These are phyloP conservation scores for Tilletia walkeri DNA, from an alignment of 1,284 basidiomycete genomes.

Conservation along the genomic window DNA sequence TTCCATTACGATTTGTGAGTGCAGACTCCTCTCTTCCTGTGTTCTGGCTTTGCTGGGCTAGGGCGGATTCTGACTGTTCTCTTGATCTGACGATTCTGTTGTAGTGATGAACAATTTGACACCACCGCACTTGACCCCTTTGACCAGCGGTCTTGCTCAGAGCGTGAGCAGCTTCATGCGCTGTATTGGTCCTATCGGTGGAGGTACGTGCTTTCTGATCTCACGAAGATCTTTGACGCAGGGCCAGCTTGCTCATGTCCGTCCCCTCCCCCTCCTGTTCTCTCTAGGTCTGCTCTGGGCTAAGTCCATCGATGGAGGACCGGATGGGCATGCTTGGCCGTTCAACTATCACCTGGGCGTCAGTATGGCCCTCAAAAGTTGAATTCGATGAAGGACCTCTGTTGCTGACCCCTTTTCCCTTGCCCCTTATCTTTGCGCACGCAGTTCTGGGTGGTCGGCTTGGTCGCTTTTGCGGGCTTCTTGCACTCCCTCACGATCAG, in stretches of 20 bases:
- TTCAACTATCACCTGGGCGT: constrained; percentile 48
- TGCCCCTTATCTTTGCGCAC: neutral
- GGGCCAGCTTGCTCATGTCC: constrained; percentile 1
- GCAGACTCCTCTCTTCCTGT: too few relatives aligned
- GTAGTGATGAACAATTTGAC: constrained; percentile 57
- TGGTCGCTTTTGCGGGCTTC: constrained; percentile 40
- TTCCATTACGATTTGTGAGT: constrained; percentile 37
- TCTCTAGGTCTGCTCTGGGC: constrained; percentile 49
- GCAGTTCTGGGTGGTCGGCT: constrained; percentile 47
- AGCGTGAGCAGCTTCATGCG: constrained; percentile 55
- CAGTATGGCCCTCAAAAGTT: neutral
- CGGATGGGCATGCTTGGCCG: constrained; percentile 36
- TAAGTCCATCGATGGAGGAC: constrained; percentile 42
- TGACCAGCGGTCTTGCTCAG: constrained; percentile 59
- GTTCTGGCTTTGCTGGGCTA: too few relatives aligned
- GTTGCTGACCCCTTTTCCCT: neutral
- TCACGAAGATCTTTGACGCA: too few relatives aligned
- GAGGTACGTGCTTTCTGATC: constrained; percentile 17
- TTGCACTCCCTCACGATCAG: constrained; percentile 26
- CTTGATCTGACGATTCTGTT: neutral
- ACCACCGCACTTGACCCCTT: constrained; percentile 56
- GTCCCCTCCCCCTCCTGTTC: constrained; percentile 3
- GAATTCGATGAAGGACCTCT: too few relatives aligned
- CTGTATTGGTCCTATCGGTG: constrained; percentile 55
- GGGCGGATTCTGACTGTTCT: too few relatives aligned